A percentile compares a stretch with the other conserved stretches of the same genome.
phyloP scores from a whole-genome alignment of 2,329 filamentous ascomycete genomes.

The Alternaria hordeiaustralica region DNA sequence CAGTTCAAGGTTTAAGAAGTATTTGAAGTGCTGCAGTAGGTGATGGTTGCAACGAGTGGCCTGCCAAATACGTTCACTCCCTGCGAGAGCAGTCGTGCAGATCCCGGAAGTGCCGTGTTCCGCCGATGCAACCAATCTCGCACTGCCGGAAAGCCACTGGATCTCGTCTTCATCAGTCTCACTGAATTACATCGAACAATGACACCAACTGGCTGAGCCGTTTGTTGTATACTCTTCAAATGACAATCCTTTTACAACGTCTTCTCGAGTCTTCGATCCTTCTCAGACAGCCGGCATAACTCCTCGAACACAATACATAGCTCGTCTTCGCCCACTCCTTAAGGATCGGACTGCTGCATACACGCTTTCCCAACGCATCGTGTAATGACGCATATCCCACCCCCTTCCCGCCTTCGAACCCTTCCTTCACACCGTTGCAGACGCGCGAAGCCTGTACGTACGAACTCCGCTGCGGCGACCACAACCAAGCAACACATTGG shows the following conservation, averaged over 20 bases:
- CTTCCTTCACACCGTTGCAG: not conserved
- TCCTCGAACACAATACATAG: not conserved
- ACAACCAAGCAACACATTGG: not conserved
- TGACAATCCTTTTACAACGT: not conserved
- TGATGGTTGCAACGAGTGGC: not conserved
- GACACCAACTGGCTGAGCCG: not conserved
- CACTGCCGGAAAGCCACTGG: not conserved
- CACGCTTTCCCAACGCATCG: not conserved
- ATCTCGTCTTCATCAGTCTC: not conserved
- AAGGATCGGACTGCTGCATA: not conserved
- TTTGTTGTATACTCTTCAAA: not conserved
- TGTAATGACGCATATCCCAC: not conserved
- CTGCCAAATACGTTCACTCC: slow-evolving; percentile 7
- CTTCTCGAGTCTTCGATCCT: not conserved
- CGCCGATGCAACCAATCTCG: not conserved
- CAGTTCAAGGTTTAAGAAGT: not conserved
- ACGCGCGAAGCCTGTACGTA: not conserved
- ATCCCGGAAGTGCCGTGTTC: slow-evolving; percentile 1
- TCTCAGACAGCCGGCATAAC: not conserved
- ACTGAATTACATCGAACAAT: not conserved
- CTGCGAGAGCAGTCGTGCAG: slow-evolving; percentile 2
- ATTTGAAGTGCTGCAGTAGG: not conserved
- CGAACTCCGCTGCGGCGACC: not conserved
- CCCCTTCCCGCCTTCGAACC: not conserved
- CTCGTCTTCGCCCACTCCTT: not conserved